A percentile compares a stretch with the other conserved stretches of the same genome.
Evolutionary conservation across 1,139 yeast genomes (phyloP).

Genomic region (Geotrichum candidum): DNA sequence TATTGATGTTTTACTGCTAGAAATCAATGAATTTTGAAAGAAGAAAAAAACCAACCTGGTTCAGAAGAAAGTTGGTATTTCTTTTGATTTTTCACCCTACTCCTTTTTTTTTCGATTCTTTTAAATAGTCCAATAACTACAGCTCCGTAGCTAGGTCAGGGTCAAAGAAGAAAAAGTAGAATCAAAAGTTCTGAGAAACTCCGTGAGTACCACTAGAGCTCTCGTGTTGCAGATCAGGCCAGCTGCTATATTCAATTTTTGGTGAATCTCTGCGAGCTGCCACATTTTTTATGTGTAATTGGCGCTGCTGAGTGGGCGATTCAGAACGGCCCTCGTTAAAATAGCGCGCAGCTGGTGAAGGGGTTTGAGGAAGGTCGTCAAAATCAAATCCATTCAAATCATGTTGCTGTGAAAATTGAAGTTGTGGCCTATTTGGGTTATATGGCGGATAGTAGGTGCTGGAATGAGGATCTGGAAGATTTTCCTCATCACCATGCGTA

Average conservation of each 20-base stretch:
- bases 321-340: neutral
- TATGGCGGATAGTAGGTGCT: neutral
- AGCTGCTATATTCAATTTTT: constrained; percentile 6
- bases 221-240: constrained; percentile 3
- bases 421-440: neutral
- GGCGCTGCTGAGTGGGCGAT: constrained; percentile 1
- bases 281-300: constrained; percentile 13
- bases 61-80: too few species aligned
- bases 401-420: neutral
- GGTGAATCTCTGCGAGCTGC: constrained; percentile 12
- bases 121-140: neutral
- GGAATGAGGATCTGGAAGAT: neutral
- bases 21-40: too few species aligned
- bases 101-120: neutral
- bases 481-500: constrained; percentile 3
- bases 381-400: neutral
- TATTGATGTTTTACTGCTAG: too few species aligned
- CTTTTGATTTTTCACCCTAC: neutral
- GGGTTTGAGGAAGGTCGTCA: neutral
- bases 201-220: neutral
- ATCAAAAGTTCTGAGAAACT: neutral
- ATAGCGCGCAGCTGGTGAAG: neutral
- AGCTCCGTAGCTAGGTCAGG: neutral
- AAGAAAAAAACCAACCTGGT: too few species aligned
- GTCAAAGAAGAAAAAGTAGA: neutral